Evolutionary conservation across 148 eudicot genomes (phyloP), one percentile per base, ranked within the genome.

Genomic region (Suaeda aralocaspica): DNA sequence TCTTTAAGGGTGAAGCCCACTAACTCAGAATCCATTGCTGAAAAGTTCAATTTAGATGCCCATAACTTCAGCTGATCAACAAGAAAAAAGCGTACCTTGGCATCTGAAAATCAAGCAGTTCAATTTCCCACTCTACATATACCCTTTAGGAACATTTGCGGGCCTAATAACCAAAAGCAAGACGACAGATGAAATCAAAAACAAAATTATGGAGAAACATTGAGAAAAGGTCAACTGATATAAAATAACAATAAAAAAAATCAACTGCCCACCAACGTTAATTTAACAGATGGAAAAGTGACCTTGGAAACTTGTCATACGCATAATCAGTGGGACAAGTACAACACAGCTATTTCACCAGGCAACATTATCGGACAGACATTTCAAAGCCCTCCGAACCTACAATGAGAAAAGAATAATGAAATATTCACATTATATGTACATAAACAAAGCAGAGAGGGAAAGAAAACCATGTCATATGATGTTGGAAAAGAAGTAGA

Each of bases 321-420:
- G 99, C 99, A 82, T 89, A 94, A 84, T 94, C 99, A 71, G 99
- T 97, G 51, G 97, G 99, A 78, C 97, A 94, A 64, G 97, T 89
- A 19, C 91, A 93, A 64, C 12, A 89, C 86, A 78, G 97, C 86
- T 64, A 86, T 74, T 84, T 94, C 99, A 68, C 92, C 97, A n/a
- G 99, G 96, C 84, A 94, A 76, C 99, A 94, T 94, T 66, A 72
- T 58, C 97, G 89, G 42, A 88, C 90, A 79, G 87, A 89, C 99
- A 94, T 94, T 84, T 94, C 97, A 83, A 94, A 92, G 25, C 99
- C 99, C 80, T 91, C 89, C 34, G 99, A 97, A 94, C 99, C 99
- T 94, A 67, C 16, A 42, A 50, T 25, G 26, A 4, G 41, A 63
- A 12, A 52, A 9, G 26, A 42, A 22, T 18, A 46, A 72, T 59